phyloP scores from a whole-genome alignment of 345 rosid genomes.

The Nasturtium officinale region DNA sequence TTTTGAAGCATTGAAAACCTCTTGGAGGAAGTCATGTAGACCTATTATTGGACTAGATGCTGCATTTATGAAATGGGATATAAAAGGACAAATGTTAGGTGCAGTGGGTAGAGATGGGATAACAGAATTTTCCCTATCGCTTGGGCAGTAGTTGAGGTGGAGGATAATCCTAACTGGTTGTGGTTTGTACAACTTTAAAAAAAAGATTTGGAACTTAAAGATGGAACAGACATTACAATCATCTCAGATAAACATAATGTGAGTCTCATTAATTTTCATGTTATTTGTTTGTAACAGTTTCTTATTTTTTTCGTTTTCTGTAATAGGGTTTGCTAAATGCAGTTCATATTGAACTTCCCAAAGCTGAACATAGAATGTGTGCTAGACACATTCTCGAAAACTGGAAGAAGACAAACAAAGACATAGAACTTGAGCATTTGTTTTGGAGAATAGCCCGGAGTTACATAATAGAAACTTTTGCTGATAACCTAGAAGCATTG shows the following conservation, averaged over 20 bases:
- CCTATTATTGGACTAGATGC: constrained; percentile 1
- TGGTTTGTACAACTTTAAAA: background rate
- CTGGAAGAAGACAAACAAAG: background rate
- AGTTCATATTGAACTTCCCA: background rate
- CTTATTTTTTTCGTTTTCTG: background rate
- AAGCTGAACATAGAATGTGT: background rate
- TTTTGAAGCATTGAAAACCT: background rate
- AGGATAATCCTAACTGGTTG: background rate
- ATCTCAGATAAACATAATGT: background rate
- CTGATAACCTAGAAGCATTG: background rate
- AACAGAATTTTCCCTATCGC: background rate
- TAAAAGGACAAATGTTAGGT: background rate
- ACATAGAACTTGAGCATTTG: background rate
- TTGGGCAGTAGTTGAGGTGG: background rate
- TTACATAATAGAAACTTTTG: background rate
- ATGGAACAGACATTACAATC: background rate
- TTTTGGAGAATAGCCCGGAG: background rate
- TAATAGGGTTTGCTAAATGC: background rate
- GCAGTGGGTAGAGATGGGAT: constrained; percentile 2
- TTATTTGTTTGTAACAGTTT: background rate
- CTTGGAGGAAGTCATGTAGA: background rate
- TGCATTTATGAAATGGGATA: constrained; percentile 10
- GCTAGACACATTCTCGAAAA: background rate
- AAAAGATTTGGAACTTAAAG: background rate
- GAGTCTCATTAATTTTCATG: too few species aligned